Conservation (phyloP, 306 rosid genomes). For the Chamaecrista fasciculata region DNA sequence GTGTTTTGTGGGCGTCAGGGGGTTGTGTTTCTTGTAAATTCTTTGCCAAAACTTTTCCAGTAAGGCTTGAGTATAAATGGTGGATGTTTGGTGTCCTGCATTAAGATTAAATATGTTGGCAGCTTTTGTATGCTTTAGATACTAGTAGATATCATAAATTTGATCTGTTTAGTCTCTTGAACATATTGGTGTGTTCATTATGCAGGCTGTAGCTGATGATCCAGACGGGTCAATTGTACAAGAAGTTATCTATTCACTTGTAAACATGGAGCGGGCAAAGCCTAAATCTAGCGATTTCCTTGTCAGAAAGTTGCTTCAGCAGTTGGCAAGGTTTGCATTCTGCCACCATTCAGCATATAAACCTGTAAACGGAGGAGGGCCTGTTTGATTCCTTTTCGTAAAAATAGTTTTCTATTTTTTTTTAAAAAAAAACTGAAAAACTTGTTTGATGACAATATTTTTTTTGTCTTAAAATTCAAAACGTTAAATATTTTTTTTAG, state of each 20-base stretch:
- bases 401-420: too few relatives aligned
- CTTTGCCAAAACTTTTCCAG: neutral
- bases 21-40: neutral
- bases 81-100: neutral
- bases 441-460: too few relatives aligned
- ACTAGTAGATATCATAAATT: constrained; percentile 5
- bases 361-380: neutral
- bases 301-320: constrained; percentile 72
- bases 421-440: too few relatives aligned
- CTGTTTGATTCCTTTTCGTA: too few relatives aligned
- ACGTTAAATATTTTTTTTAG: too few relatives aligned
- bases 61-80: neutral
- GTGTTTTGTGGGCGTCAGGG: too few relatives aligned
- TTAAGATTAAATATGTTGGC: neutral
- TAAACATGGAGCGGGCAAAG: constrained; percentile 67
- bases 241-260: constrained; percentile 60
- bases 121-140: constrained; percentile 7
- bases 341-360: neutral
- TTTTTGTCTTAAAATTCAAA: too few relatives aligned
- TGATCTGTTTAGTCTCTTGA: constrained; percentile 13
- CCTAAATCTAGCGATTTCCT: constrained; percentile 82
- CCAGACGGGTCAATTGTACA: constrained; percentile 55
- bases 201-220: constrained; percentile 71
- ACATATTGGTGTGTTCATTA: constrained; percentile 10
- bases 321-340: constrained; percentile 67